These are phyloP conservation scores for Thelephora ganbajun DNA, from an alignment of 768 basidiomycete species.

Conservation along the genomic window DNA sequence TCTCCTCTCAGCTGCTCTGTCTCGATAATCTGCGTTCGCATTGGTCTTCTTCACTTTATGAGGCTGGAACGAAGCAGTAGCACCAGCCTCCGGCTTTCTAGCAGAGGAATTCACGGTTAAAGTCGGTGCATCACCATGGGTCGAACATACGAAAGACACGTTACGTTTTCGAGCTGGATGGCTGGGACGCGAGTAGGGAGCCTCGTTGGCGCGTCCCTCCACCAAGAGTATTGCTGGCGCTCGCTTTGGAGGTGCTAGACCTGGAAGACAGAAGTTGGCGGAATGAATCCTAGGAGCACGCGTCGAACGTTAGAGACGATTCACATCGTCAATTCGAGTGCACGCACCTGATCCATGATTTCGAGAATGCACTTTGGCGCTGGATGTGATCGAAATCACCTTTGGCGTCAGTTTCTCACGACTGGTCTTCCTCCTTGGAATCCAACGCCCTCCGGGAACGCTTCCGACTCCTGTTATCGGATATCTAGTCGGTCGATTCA, in stretches of 20 bases:
- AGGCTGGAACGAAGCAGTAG: slow-evolving; percentile 66
- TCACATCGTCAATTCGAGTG: no score
- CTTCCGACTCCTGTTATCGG: no score
- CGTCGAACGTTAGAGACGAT: background rate
- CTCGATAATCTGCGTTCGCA: slow-evolving; percentile 44
- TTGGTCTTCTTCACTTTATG: slow-evolving; percentile 55
- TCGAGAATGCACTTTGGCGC: no score
- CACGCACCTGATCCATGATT: no score
- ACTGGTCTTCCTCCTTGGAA: no score
- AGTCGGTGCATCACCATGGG: background rate
- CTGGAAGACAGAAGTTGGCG: background rate
- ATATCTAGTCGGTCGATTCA: no score
- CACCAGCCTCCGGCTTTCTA: slow-evolving; percentile 34
- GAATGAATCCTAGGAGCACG: background rate
- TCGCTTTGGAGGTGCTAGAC: slow-evolving; percentile 11
- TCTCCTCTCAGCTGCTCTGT: slow-evolving; percentile 65
- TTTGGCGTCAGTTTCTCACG: no score
- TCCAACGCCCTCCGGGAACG: no score
- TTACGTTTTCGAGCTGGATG: background rate
- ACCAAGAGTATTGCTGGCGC: background rate
- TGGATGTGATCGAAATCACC: no score
- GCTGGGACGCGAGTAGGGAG: background rate
- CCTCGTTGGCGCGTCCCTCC: background rate
- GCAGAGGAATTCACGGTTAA: no score
- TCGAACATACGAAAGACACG: background rate